Evolutionary conservation across 257 asterid genomes (phyloP).

Genomic region (Capsicum pubescens): DNA sequence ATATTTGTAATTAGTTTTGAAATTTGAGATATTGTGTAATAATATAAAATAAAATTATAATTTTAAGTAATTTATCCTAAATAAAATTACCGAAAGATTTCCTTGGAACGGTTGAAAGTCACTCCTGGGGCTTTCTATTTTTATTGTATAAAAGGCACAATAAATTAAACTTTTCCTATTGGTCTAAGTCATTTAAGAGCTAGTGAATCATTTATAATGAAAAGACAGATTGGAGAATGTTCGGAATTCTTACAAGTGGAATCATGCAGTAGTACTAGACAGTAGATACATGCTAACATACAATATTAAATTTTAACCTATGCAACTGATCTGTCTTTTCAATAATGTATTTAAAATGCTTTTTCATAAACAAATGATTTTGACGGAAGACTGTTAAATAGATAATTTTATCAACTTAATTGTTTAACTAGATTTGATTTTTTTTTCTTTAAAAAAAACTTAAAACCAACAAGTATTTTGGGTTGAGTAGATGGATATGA

Average conservation of each 20-base stretch:
- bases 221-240: not conserved
- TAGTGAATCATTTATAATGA: not conserved
- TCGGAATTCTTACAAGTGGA: not conserved
- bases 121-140: not conserved
- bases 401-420: not conserved
- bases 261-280: too few species aligned
- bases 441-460: too few species aligned
- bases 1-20: too few species aligned
- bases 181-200: not conserved
- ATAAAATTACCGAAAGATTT: not conserved
- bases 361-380: not conserved
- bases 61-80: not conserved
- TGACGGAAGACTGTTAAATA: not conserved
- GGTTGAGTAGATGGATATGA: not conserved
- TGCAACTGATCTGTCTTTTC: not conserved
- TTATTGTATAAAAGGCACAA: accelerated
- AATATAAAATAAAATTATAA: too few species aligned
- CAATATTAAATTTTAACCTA: not conserved
- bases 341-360: not conserved
- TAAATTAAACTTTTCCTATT: not conserved
- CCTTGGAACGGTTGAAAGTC: not conserved
- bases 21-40: too few species aligned
- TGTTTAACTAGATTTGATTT: not conserved
- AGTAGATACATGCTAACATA: too few species aligned
- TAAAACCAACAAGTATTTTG: too few species aligned